Percentiles rank a stretch among this genome's conserved stretches.
These are phyloP conservation scores for Colletotrichum sp. DNA, from an alignment of 2,329 filamentous ascomycete species.

Conservation along the genomic window DNA sequence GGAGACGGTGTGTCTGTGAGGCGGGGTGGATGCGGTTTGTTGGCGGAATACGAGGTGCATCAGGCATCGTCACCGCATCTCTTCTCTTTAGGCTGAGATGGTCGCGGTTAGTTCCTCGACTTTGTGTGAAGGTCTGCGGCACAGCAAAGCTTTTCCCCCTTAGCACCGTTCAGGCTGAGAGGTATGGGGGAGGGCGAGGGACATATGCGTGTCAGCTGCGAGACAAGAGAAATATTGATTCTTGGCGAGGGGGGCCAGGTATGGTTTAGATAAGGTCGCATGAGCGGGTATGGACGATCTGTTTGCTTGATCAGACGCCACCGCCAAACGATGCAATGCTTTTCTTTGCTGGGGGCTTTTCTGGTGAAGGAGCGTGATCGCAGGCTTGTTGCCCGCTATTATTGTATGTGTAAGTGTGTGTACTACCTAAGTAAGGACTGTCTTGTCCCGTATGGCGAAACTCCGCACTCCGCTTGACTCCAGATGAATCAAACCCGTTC, in stretches of 20 bases:
- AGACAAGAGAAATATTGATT: not conserved
- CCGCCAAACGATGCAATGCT: not conserved
- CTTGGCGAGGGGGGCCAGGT: not conserved
- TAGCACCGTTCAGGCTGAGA: not conserved
- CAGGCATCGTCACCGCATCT: not conserved
- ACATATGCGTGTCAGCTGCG: not conserved
- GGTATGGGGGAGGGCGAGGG: not conserved
- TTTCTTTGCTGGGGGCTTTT: fast-evolving
- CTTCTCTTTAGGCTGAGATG: not conserved
- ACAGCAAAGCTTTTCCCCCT: not conserved
- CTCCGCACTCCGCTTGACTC: not conserved
- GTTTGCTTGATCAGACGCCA: not conserved
- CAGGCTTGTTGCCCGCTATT: not conserved
- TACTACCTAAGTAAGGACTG: constrained; percentile 12
- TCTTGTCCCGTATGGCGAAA: not conserved
- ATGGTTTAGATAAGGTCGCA: not conserved
- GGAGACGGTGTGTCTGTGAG: not conserved
- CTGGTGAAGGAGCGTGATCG: not conserved
- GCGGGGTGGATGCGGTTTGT: not conserved
- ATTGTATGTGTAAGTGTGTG: not conserved
- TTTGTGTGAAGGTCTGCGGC: not conserved
- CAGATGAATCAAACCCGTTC: not conserved
- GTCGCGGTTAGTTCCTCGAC: not conserved
- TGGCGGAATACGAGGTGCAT: not conserved
- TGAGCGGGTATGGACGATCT: not conserved